Evolutionary conservation across 805 yeast species (phyloP).

Genomic region (Candida palmyrensis): DNA sequence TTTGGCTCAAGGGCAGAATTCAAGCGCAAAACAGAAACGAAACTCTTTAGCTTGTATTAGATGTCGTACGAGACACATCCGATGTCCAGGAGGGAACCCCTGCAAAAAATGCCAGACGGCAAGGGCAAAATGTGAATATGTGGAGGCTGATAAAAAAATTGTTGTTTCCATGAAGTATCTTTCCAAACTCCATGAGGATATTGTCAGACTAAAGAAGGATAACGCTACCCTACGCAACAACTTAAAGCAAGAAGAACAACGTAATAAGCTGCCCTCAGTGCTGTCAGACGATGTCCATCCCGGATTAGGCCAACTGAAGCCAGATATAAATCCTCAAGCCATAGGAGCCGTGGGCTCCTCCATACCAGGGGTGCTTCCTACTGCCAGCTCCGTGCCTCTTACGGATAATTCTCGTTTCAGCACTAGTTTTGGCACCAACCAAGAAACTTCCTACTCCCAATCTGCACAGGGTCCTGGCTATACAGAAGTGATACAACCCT

Average conservation of each 20-base stretch:
- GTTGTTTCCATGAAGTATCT: slow-evolving; percentile 70
- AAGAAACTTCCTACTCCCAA: slow-evolving; percentile 5
- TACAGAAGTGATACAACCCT: slow-evolving; percentile 60
- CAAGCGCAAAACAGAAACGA: slow-evolving; percentile 21
- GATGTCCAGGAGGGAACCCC: slow-evolving; percentile 76
- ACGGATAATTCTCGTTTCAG: slow-evolving; percentile 2
- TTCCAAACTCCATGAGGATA: slow-evolving; percentile 61
- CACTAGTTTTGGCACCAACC: slow-evolving; percentile 7
- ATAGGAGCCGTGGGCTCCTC: not conserved
- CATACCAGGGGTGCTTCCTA: not conserved
- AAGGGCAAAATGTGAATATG: slow-evolving; percentile 59
- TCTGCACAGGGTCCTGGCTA: slow-evolving; percentile 3
- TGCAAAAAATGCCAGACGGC: slow-evolving; percentile 59
- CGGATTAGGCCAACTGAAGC: too few relatives aligned
- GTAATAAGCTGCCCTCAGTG: not conserved
- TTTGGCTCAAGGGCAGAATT: not conserved
- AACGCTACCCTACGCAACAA: slow-evolving; percentile 51
- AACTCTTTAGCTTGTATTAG: slow-evolving; percentile 51
- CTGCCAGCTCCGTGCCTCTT: not conserved
- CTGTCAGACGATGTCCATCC: too few relatives aligned
- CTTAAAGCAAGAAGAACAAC: slow-evolving; percentile 19
- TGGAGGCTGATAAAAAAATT: slow-evolving; percentile 66
- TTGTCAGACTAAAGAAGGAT: slow-evolving; percentile 59
- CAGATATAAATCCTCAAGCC: too few relatives aligned
- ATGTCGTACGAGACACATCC: slow-evolving; percentile 67